Evolutionary conservation across 2,329 filamentous ascomycete species (phyloP).

Genomic region (Fusarium kyushuense): DNA sequence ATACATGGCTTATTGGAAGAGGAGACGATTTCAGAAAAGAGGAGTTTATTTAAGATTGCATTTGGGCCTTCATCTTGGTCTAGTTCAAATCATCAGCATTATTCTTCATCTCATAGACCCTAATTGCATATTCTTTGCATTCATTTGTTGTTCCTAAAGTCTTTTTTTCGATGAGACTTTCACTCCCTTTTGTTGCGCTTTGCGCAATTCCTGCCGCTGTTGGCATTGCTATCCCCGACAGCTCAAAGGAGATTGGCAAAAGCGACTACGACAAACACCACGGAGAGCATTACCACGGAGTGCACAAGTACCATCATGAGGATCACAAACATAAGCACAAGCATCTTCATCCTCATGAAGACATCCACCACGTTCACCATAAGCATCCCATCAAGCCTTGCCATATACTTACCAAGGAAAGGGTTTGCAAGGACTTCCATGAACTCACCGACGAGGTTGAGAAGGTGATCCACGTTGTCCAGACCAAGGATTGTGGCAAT

Average conservation of each 20-base stretch:
- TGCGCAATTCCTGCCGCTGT: conserved; percentile 36
- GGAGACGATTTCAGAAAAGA: background rate
- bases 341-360: conserved; percentile 31
- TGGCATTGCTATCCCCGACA: conserved; percentile 4
- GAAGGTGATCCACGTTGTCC: conserved; percentile 37
- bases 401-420: conserved; percentile 37
- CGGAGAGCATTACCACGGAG: conserved; percentile 23
- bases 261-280: conserved; percentile 6
- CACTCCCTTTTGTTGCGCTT: conserved; percentile 40
- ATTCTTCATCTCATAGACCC: conserved; percentile 1
- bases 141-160: background rate
- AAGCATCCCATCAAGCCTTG: conserved; percentile 36
- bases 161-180: conserved; percentile 41
- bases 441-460: conserved; percentile 43
- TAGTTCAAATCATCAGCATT: background rate
- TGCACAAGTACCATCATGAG: conserved; percentile 24
- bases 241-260: background rate
- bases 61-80: background rate
- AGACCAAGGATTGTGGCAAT: conserved; percentile 34
- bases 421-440: conserved; percentile 44
- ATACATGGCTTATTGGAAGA: background rate
- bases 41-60: conserved; percentile 24
- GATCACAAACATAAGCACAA: conserved; percentile 22
- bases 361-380: conserved; percentile 31
- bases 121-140: conserved; percentile 8